phyloP scores from a whole-genome alignment of 768 basidiomycete species.

The Paxillus involutus region DNA sequence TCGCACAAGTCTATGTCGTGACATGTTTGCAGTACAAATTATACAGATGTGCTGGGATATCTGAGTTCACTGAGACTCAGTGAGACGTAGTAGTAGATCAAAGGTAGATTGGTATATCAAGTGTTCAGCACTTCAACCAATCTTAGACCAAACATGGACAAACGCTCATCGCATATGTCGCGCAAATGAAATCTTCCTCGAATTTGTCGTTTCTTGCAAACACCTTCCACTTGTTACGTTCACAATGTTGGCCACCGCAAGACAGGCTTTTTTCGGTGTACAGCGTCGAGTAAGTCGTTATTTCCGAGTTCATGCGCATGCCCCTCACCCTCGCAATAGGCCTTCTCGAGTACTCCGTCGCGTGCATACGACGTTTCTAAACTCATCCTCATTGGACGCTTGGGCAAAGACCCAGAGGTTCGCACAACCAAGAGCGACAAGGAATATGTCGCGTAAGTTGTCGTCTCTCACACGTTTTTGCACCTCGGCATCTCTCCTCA shows the following conservation, averaged over 20 bases:
- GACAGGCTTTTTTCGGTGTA: conserved; percentile 40
- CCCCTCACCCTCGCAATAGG: conserved; percentile 33
- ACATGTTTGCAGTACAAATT: conserved; percentile 52
- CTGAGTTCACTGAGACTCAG: not conserved
- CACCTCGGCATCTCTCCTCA: conserved; percentile 27
- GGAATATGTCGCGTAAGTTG: conserved; percentile 72
- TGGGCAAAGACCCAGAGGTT: conserved; percentile 70
- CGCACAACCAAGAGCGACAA: conserved; percentile 69
- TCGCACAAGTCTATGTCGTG: conserved; percentile 86
- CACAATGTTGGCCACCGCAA: conserved; percentile 54
- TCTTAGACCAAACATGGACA: conserved; percentile 15
- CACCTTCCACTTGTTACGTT: not conserved
- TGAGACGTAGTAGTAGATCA: not conserved
- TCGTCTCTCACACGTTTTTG: not conserved
- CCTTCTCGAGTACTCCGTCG: conserved; percentile 61
- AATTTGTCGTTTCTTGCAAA: not conserved
- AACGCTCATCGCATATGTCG: not conserved
- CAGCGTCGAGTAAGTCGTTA: conserved; percentile 47
- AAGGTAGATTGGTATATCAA: not conserved
- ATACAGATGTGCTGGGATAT: conserved; percentile 4
- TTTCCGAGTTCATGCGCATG: not conserved
- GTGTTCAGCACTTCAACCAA: conserved; percentile 12
- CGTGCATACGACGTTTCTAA: conserved; percentile 68
- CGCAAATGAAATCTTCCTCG: not conserved
- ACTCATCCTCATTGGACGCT: conserved; percentile 72